These are phyloP conservation scores for Glycine tomentella DNA, from an alignment of 306 rosid genomes.

Conservation along the genomic window DNA sequence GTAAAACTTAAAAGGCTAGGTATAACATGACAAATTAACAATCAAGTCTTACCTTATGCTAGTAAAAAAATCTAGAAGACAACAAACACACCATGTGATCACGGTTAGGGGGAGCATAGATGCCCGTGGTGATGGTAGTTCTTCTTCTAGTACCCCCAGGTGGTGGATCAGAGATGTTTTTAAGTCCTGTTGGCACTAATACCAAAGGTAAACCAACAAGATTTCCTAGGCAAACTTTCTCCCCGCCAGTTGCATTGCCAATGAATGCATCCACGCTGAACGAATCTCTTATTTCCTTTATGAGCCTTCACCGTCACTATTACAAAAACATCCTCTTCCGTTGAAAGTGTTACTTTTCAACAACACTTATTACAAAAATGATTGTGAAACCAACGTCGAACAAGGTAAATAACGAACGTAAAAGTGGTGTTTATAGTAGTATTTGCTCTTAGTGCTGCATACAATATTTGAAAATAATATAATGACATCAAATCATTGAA, in stretches of 20 bases:
- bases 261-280: constrained; percentile 73
- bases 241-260: constrained; percentile 83
- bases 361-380: too few species aligned
- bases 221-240: constrained; percentile 79
- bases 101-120: constrained; percentile 67
- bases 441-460: constrained; percentile 78
- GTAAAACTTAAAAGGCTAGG: not conserved
- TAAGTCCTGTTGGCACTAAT: constrained; percentile 72
- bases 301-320: constrained; percentile 67
- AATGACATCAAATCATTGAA: too few species aligned
- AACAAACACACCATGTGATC: constrained; percentile 62
- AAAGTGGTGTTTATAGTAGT: too few species aligned
- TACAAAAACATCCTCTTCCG: too few species aligned
- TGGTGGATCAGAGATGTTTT: constrained; percentile 58
- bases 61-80: not conserved
- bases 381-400: too few species aligned
- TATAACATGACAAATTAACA: not conserved
- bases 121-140: constrained; percentile 61
- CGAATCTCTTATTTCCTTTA: constrained; percentile 63
- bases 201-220: constrained; percentile 80
- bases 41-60: constrained; percentile 10
- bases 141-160: constrained; percentile 51
- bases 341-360: too few species aligned
- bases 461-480: not conserved
- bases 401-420: too few species aligned